A percentile compares a stretch with the other conserved stretches of the same genome.
Conservation (phyloP, 306 rosid genomes). For the Albizia julibrissin region DNA sequence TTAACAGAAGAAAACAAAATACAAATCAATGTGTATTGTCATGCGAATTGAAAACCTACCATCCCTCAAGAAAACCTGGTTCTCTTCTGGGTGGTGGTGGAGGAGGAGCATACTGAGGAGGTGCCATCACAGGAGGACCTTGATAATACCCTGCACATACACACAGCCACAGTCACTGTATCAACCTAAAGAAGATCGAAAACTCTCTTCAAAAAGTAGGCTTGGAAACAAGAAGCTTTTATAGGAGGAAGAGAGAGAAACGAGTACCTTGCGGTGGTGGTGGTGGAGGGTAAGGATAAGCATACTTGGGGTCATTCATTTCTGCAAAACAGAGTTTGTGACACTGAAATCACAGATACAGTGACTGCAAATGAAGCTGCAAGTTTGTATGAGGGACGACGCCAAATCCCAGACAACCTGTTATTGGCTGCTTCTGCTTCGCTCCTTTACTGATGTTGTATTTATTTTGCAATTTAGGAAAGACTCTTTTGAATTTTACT, state of each 20-base stretch:
- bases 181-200: background rate
- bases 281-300: conserved; percentile 55
- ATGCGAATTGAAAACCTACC: conserved; percentile 40
- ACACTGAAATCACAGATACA: background rate
- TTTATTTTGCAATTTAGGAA: background rate
- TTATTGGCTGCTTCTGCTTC: background rate
- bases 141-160: conserved; percentile 66
- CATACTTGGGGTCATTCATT: conserved; percentile 78
- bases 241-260: background rate
- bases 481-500: background rate
- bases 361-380: background rate
- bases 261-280: conserved; percentile 32
- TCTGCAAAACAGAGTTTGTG: background rate
- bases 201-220: background rate
- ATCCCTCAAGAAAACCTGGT: conserved; percentile 78
- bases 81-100: conserved; percentile 68
- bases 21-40: background rate
- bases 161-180: background rate
- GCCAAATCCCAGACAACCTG: background rate
- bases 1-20: background rate
- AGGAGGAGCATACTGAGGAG: conserved; percentile 79
- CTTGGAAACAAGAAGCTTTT: background rate
- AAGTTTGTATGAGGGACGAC: background rate
- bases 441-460: background rate
- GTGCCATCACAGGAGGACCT: conserved; percentile 94